Conservation (phyloP, 2,329 filamentous ascomycete species). For the Exserohilum rostratum region DNA sequence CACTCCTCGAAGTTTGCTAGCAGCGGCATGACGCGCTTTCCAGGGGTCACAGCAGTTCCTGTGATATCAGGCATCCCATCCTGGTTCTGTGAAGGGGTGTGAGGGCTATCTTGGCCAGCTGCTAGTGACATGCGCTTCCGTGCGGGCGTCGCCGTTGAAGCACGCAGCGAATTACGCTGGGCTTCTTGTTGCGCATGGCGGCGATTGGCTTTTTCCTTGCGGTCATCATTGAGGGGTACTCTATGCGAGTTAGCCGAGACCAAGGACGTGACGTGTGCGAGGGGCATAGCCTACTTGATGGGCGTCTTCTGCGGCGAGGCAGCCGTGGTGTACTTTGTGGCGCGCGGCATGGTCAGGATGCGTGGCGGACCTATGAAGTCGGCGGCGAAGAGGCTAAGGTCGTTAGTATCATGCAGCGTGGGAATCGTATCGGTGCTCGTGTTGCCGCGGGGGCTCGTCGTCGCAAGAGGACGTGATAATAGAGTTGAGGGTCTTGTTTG, state of each 20-base stretch:
- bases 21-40: constrained; percentile 88
- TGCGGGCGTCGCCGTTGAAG: constrained; percentile 71
- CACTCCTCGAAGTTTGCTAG: constrained; percentile 98
- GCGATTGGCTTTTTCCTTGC: constrained; percentile 85
- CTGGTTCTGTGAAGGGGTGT: constrained; percentile 53
- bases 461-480: constrained; percentile 1
- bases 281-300: constrained; percentile 31
- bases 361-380: constrained; percentile 16
- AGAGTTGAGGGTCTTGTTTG: constrained; percentile 23
- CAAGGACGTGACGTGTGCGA: neutral
- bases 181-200: constrained; percentile 87
- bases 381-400: neutral
- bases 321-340: constrained; percentile 52
- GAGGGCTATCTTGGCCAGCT: constrained; percentile 54
- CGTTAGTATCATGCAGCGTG: neutral
- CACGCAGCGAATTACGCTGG: constrained; percentile 90
- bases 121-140: constrained; percentile 68
- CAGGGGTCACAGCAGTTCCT: constrained; percentile 82
- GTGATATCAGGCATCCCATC: constrained; percentile 67
- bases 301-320: constrained; percentile 58
- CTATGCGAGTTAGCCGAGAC: constrained; percentile 53
- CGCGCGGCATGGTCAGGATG: constrained; percentile 59
- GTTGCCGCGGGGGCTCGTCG: too few species aligned
- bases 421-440: neutral
- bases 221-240: constrained; percentile 96